Conservation (phyloP, 148 eudicot genomes). For the Vaccinium corymbosum region DNA sequence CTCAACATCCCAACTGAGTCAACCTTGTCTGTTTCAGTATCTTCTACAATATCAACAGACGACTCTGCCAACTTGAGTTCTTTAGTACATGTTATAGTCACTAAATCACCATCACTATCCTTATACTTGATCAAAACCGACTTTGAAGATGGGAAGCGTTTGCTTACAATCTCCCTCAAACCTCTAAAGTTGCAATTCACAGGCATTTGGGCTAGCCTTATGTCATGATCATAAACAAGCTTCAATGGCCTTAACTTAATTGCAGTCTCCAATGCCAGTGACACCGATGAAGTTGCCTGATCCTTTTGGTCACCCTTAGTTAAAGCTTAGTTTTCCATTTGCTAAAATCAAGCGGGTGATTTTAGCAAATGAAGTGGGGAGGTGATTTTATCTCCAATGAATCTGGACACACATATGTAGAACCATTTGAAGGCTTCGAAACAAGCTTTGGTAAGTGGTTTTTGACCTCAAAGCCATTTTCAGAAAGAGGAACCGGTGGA, state of each 20-base stretch:
- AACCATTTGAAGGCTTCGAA: conserved; percentile 62
- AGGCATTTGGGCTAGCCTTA: conserved; percentile 87
- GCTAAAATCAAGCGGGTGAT: too few relatives aligned
- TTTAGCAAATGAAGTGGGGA: too few relatives aligned
- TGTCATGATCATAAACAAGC: conserved; percentile 91
- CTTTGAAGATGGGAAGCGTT: conserved; percentile 73
- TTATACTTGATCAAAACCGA: conserved; percentile 77
- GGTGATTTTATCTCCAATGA: too few relatives aligned
- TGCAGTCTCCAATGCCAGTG: conserved; percentile 22
- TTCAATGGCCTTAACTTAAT: conserved; percentile 70
- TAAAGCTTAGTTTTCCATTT: too few relatives aligned
- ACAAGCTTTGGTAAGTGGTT: conserved; percentile 55
- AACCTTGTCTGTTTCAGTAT: conserved; percentile 51
- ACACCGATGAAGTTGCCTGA: conserved; percentile 16
- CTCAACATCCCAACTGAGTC: conserved; percentile 60
- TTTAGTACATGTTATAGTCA: conserved; percentile 71
- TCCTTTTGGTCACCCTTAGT: conserved; percentile 42
- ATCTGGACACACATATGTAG: too few relatives aligned
- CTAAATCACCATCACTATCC: conserved; percentile 84
- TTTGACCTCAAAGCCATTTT: conserved; percentile 59
- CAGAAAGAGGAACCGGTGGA: conserved; percentile 34
- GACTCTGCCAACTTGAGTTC: conserved; percentile 86
- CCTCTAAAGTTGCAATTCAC: conserved; percentile 66
- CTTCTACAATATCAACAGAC: conserved; percentile 53
- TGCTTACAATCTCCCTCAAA: conserved; percentile 69